These are phyloP conservation scores for Phytophthora niederhauseri DNA, from an alignment of 352 stramenopile species.

Conservation along the genomic window DNA sequence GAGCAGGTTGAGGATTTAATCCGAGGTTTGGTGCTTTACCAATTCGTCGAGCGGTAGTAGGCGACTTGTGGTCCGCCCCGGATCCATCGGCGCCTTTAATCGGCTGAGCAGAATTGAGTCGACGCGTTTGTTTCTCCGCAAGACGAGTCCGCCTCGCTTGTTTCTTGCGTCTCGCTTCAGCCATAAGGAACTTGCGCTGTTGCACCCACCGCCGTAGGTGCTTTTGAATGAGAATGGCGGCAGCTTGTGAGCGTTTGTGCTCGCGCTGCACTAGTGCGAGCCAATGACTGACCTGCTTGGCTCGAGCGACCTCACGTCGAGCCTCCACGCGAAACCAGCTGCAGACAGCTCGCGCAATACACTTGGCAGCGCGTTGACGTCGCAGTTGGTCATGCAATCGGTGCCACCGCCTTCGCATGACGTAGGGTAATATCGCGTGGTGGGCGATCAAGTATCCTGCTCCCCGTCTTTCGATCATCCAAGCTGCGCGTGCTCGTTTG, in stretches of 20 bases:
- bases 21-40: not conserved
- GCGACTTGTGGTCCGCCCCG: conserved; percentile 1
- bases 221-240: conserved; percentile 53
- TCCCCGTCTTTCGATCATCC: conserved; percentile 51
- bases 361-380: conserved; percentile 23
- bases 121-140: conserved; percentile 27
- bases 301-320: conserved; percentile 15
- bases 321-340: conserved; percentile 28
- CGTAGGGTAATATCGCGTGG: conserved; percentile 46
- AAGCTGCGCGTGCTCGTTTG: conserved; percentile 41
- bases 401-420: conserved; percentile 41
- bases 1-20: conserved; percentile 13
- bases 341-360: conserved; percentile 23
- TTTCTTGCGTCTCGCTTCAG: conserved; percentile 37
- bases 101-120: conserved; percentile 3
- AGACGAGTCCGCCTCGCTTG: conserved; percentile 32
- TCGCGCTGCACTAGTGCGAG: conserved; percentile 32
- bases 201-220: conserved; percentile 52
- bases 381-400: conserved; percentile 29
- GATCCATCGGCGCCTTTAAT: not conserved
- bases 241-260: conserved; percentile 18
- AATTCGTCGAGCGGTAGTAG: not conserved
- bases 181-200: conserved; percentile 49
- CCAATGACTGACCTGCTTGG: conserved; percentile 34
- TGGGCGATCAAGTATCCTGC: conserved; percentile 58